Evolutionary conservation across 139 green algal species (phyloP), one percentile per base, ranked within the genome.

Genomic region (Edaphochlamys debaryana): DNA sequence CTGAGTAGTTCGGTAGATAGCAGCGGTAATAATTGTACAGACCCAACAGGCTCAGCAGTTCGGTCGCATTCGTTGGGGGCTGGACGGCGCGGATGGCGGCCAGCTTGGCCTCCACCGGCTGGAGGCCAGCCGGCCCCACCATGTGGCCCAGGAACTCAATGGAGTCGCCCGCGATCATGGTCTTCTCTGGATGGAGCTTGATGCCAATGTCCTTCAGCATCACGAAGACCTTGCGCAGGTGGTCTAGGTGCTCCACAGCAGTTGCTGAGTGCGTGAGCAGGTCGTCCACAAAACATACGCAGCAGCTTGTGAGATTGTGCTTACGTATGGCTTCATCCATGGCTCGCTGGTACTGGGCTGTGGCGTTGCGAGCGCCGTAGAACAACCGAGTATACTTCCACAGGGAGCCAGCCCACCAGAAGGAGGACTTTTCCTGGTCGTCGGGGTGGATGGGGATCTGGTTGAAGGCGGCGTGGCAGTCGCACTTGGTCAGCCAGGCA

Each of bases 1-100:
- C 56, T 5, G 78, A 70, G 5, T 91, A 62, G 52, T 4, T 4
- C 4, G 52, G 52, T 4, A 62, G 15, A 66, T 85, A 94, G 38
- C 77, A 70, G 2, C 88, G 64, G 64, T 92, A 92, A 72, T 86
- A 94, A 30, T 85, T 86, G 13, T 85, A 42, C 23, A 94, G 67
- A 0, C 89, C 87, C 48, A 92, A 32, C 22, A 30, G 58, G 29
- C 3, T 15, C 27, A 3, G 7, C 3, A 36, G 58, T 7, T 67
- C 29, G 27, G 6, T 37, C 4, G 37, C 27, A 20, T 36, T 67
- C 29, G 3, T 36, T 5, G 29, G 29, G 29, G 29, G 30, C 30
- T 13, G 29, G 11, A 17, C 29, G 7, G 29, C 29, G 7, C 6
- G 13, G 29, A 67, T 37, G 29, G 29, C 7, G 13, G 30, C 27